Evolutionary conservation across 441 rosid genomes (phyloP).

Genomic region (Manihot esculenta): DNA sequence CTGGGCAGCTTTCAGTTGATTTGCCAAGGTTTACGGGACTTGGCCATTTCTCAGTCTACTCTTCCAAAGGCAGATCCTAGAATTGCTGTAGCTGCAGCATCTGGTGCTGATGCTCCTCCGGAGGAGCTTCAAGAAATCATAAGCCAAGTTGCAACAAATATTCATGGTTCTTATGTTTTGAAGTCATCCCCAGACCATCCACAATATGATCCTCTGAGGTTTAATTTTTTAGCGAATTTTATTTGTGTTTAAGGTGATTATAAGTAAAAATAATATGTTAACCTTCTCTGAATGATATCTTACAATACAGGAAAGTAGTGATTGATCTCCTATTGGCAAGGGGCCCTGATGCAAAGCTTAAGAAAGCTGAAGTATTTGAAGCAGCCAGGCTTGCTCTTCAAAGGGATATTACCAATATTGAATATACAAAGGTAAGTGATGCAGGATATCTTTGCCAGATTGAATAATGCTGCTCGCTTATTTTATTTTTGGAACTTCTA

Average conservation of each 20-base stretch:
- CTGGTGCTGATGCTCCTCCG: conserved; percentile 60
- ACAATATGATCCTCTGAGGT: conserved; percentile 72
- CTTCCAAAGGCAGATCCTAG: conserved; percentile 70
- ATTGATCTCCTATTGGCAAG: conserved; percentile 49
- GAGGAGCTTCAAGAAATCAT: conserved; percentile 57
- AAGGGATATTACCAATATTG: conserved; percentile 45
- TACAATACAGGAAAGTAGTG: conserved; percentile 56
- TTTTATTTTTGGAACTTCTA: neutral
- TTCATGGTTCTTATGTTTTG: conserved; percentile 61
- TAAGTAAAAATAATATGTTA: neutral
- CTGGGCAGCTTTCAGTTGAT: conserved; percentile 63
- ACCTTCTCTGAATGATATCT: neutral
- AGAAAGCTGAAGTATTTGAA: conserved; percentile 61
- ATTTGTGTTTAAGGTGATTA: neutral
- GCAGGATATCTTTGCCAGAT: neutral
- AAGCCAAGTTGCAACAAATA: conserved; percentile 52
- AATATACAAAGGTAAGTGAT: conserved; percentile 60
- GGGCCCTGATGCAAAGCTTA: conserved; percentile 56
- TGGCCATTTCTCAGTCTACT: conserved; percentile 59
- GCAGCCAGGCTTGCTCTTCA: conserved; percentile 46
- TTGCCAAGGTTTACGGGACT: conserved; percentile 59
- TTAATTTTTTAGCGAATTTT: neutral
- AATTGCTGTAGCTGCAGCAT: conserved; percentile 51
- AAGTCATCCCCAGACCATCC: conserved; percentile 72
- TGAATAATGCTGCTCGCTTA: neutral